These are phyloP conservation scores for Fusarium temperatum DNA, from an alignment of 2,329 filamentous ascomycete genomes.

Conservation along the genomic window DNA sequence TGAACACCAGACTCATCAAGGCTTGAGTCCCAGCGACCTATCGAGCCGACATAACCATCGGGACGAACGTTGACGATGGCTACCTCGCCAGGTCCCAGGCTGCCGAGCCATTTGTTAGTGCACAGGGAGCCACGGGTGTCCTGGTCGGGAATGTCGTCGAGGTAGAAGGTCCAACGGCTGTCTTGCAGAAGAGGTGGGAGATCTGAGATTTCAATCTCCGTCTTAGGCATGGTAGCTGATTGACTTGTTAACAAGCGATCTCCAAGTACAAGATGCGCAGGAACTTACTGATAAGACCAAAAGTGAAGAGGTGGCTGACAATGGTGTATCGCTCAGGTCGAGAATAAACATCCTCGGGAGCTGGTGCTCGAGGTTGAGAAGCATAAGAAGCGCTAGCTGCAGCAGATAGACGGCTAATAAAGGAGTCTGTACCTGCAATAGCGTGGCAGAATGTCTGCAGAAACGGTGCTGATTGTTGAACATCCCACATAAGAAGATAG, in stretches of 20 bases:
- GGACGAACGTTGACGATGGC: constrained; percentile 75
- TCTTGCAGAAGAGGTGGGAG: constrained; percentile 69
- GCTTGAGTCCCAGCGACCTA: constrained; percentile 63
- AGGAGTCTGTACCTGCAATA: constrained; percentile 60
- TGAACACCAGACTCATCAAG: constrained; percentile 60
- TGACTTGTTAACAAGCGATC: constrained; percentile 17
- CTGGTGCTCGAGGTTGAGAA: constrained; percentile 63
- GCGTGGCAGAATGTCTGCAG: constrained; percentile 66
- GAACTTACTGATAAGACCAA: constrained; percentile 70
- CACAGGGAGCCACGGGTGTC: constrained; percentile 63
- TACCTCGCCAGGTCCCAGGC: constrained; percentile 64
- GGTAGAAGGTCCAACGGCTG: constrained; percentile 76
- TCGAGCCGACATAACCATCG: constrained; percentile 77
- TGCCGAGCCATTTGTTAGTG: constrained; percentile 75
- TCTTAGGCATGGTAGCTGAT: constrained; percentile 67
- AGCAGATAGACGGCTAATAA: constrained; percentile 67
- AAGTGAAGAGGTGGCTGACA: constrained; percentile 75
- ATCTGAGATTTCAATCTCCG: constrained; percentile 71
- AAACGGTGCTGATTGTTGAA: constrained; percentile 65
- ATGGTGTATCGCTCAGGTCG: constrained; percentile 74
- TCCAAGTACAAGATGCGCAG: neutral
- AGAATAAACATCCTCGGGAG: constrained; percentile 71
- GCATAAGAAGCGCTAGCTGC: constrained; percentile 70
- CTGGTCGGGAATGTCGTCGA: constrained; percentile 70
- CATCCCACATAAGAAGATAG: constrained; percentile 74